These are phyloP conservation scores for Rhipidocladum racemiflorum DNA, from an alignment of 176 grass and related monocot genomes.

Conservation along the genomic window DNA sequence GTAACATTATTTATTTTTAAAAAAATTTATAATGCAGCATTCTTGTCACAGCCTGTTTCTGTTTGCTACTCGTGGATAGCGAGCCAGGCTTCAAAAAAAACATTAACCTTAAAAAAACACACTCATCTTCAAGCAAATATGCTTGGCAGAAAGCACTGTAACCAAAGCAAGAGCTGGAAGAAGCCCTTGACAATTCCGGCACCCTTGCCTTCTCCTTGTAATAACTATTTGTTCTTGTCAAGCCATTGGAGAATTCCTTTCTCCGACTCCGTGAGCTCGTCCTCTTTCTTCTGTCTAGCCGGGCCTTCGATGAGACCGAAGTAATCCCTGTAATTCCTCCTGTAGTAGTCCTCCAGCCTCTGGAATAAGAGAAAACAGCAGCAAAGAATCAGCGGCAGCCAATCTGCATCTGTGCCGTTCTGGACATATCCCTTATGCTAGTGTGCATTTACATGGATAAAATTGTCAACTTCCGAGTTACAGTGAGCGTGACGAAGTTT, in stretches of 20 bases:
- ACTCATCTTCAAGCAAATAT: neutral
- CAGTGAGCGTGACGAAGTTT: neutral
- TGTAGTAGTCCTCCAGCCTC: constrained; percentile 84
- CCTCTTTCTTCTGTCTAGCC: constrained; percentile 52
- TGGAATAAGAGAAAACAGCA: constrained; percentile 24
- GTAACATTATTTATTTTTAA: no score
- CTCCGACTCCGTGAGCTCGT: constrained; percentile 66
- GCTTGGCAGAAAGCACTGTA: neutral
- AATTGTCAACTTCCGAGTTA: neutral
- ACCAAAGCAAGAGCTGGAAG: neutral
- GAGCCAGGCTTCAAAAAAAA: neutral
- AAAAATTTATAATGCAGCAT: neutral
- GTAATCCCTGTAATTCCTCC: constrained; percentile 83
- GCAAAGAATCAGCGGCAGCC: neutral
- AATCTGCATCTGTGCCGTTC: neutral
- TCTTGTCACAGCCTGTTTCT: neutral
- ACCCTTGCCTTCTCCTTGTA: neutral
- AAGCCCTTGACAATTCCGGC: neutral
- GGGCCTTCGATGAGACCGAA: constrained; percentile 74
- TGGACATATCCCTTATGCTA: neutral
- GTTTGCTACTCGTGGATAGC: neutral
- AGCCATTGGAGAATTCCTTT: constrained; percentile 88
- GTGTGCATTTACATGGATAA: neutral
- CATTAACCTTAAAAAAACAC: neutral
- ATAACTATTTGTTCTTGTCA: constrained; percentile 62